Conservation (phyloP, 192 early-diverging fungal genomes). For the Backusella sp. region DNA sequence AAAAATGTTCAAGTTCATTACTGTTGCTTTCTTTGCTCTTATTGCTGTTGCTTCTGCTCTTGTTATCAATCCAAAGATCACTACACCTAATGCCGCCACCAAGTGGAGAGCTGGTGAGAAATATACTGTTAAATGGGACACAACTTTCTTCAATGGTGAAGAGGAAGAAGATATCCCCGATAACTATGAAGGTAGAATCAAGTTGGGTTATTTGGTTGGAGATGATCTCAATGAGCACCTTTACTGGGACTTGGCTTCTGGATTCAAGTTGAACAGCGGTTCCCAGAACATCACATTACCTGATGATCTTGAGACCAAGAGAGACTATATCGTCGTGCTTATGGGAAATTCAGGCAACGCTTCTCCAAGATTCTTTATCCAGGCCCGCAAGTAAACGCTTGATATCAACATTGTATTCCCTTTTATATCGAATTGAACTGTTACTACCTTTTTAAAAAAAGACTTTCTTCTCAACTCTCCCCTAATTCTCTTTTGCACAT, state of each 20-base stretch:
- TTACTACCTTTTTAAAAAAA: background rate
- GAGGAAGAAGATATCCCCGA: slow-evolving; percentile 15
- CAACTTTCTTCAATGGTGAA: background rate
- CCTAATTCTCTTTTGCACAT: background rate
- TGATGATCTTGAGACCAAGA: slow-evolving; percentile 1
- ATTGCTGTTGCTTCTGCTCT: slow-evolving; percentile 5
- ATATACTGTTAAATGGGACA: slow-evolving; percentile 18
- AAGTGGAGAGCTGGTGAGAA: slow-evolving; percentile 26
- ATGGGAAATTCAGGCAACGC: slow-evolving; percentile 33
- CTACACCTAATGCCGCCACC: slow-evolving; percentile 2
- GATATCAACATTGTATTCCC: background rate
- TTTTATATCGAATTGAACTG: background rate
- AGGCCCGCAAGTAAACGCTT: background rate
- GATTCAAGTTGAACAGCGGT: slow-evolving; percentile 15
- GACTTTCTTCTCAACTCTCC: background rate
- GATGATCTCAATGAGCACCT: slow-evolving; percentile 26
- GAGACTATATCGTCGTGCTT: slow-evolving; percentile 25
- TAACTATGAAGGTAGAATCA: slow-evolving; percentile 7
- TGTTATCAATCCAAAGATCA: slow-evolving; percentile 11
- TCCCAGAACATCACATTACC: slow-evolving; percentile 17
- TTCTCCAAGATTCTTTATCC: slow-evolving; percentile 20
- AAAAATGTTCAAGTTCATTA: slow-evolving; percentile 16
- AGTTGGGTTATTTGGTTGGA: slow-evolving; percentile 23
- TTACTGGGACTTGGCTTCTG: slow-evolving; percentile 21
- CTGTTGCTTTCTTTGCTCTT: slow-evolving; percentile 6